Base-by-base conservation (phyloP, 257 asterid species). In the Solanum bulbocastanum region DNA sequence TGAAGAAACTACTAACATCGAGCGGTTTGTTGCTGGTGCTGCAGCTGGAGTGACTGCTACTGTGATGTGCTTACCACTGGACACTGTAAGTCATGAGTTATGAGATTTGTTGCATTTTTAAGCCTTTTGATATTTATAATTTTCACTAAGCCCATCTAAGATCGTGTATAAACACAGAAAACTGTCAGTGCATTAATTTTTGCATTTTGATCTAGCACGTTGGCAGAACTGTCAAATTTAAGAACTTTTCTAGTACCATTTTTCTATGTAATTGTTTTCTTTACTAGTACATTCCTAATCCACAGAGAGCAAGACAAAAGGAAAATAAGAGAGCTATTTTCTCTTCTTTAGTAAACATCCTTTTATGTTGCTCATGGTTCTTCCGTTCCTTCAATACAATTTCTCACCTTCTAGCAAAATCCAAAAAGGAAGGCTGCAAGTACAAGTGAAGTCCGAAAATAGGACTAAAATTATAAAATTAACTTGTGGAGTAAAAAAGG, bases 31-130 rank as follows among this genome's bases (percentile, higher is more conserved):
- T 86, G 98, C 98, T 68, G 99, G 99, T 89, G 99, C 99, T 36
- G 98, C 98, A 10, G 99, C 99, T 91, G 99, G 99, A 83, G 94
- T 97, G n/a, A 97, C 99, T 72, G 98, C 99, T 81, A 93, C 98
- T n/a, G 94, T 94, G 13, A 95, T 97, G 87, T 97, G 99, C 93
- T 93, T 97, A 93, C 99, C 99, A 62, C 92, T 97, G 42, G 99
- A 97, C 91, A 97, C 98, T 23, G 99, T 96, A 93, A 95, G 99
- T 87, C 22, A 81, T 66, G 87, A 83, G 56, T 58, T 83, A 44
- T 79, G 27, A 25, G 66, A 79, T 27, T 10, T 49, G 20, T 46
- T 46, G 85, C 40, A 81, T 81, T 81, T 36, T 81, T 46, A 56
- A 33, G 33, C 30, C 44, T 33, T 82, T 30, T 82, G 44, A 49